phyloP scores from a whole-genome alignment of 352 stramenopile genomes.

The Phytophthora tubulina region DNA sequence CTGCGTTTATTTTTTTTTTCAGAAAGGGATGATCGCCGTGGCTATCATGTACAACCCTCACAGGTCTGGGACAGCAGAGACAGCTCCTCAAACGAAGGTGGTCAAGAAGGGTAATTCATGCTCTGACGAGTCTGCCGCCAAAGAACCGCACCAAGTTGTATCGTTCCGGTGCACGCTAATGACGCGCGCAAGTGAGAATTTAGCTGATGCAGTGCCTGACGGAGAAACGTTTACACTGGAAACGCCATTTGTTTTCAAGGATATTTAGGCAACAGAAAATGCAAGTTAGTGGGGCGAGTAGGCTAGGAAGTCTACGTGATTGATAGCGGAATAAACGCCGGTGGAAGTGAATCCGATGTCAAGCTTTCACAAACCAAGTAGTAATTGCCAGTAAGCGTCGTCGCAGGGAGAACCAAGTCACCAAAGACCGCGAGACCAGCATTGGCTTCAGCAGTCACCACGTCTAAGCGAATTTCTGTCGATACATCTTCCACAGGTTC shows the following conservation, averaged over 20 bases:
- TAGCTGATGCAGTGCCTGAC: slow-evolving; percentile 37
- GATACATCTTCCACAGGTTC: neutral
- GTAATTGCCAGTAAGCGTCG: slow-evolving; percentile 48
- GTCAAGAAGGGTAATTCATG: slow-evolving; percentile 27
- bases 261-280: slow-evolving; percentile 17
- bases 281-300: neutral
- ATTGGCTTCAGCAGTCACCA: slow-evolving; percentile 32
- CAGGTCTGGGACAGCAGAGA: slow-evolving; percentile 22
- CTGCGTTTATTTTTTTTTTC: slow-evolving; percentile 6
- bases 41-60: slow-evolving; percentile 66
- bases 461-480: slow-evolving; percentile 25
- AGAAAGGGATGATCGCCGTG: slow-evolving; percentile 85
- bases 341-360: slow-evolving; percentile 29
- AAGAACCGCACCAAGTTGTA: slow-evolving; percentile 48
- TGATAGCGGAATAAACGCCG: slow-evolving; percentile 25
- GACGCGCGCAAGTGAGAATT: slow-evolving; percentile 37
- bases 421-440: slow-evolving; percentile 44
- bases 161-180: slow-evolving; percentile 61
- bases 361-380: slow-evolving; percentile 55
- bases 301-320: slow-evolving; percentile 14
- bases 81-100: slow-evolving; percentile 16
- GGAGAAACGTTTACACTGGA: slow-evolving; percentile 53
- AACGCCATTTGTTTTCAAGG: slow-evolving; percentile 58
- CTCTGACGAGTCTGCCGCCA: slow-evolving; percentile 2
- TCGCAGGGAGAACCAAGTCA: slow-evolving; percentile 38